Evolutionary conservation across 441 rosid species (phyloP), one percentile per base, ranked within the genome.

Genomic region (Pelargonium myrrhifolium): DNA sequence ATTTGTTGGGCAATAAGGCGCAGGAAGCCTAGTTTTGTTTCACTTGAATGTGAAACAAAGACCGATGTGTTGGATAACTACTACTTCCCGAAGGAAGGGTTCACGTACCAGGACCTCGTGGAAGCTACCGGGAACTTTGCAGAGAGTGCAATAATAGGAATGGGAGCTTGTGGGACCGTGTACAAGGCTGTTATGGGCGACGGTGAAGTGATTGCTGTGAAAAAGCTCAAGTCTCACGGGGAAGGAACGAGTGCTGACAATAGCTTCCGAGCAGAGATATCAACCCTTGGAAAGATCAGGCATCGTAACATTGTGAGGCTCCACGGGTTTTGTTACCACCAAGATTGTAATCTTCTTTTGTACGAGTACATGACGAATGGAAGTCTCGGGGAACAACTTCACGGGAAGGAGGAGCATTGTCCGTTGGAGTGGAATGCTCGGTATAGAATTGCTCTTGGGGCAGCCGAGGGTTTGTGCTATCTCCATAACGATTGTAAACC

Each of bases 401-500:
- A 93, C 55, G 85, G 90, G 0, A 74, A 49, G 18, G 56, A 49
- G 56, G 56, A 49, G 56, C 17, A 49, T 4, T 82, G 37, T 79
- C 85, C 0, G 77, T 80, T 69, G 70, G 75, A 78, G 67, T 94
- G 81, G 93, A 89, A 26, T 91, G 97, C 89, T 35, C 83, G 97
- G 67, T 94, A 89, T 71, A 74, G 71, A 37, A 83, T 94, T 24
- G 99, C 96, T 62, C 86, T 94, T 59, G 99, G 99, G 65, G 89
- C 99, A 65, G 99, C 96, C 12, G 96, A 94, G 81, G 99, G 99
- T 60, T 95, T 94, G 71, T 83, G 96, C 64, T 91, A 94, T 78
- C 79, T 94, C 53, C 99, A 94, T 74, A 96, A 94, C 65, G 97
- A 89, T 56, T 94, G 99, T 84, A 91, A 86, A 76, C 99, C 99